Evolutionary conservation across 1,139 yeast species (phyloP).

Genomic region (Taiozyma sp.): DNA sequence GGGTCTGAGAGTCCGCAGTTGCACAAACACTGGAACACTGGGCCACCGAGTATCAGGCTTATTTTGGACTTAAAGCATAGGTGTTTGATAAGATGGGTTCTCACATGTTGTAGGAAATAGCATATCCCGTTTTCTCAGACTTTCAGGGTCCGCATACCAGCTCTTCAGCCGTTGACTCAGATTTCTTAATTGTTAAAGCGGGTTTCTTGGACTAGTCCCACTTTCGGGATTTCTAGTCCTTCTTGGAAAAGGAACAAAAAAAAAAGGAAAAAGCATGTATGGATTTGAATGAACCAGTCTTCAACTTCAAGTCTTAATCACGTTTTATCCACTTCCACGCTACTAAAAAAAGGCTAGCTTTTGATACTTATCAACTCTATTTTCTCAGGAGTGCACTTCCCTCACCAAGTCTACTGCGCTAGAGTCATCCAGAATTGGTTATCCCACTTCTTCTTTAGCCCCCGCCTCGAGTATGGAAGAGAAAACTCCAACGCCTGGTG

Average conservation of each 20-base stretch:
- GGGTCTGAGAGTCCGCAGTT: neutral
- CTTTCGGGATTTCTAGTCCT: neutral
- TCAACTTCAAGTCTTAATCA: neutral
- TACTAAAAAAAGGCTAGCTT: no score
- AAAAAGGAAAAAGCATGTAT: neutral
- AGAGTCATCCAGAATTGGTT: neutral
- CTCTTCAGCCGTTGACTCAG: no score
- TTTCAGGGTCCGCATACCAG: no score
- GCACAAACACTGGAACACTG: neutral
- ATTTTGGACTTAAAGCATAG: neutral
- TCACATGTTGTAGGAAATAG: no score
- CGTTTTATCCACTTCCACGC: neutral
- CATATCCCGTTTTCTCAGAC: no score
- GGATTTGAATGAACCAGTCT: neutral
- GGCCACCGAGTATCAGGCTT: neutral
- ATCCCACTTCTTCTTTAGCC: neutral
- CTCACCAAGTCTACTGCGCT: neutral
- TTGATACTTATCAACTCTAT: neutral
- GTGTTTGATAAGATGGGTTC: neutral
- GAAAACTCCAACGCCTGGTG: neutral
- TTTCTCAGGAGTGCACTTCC: neutral
- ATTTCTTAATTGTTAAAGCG: neutral
- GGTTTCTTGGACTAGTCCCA: neutral
- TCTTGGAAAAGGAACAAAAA: neutral
- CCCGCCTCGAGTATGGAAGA: neutral